A percentile compares a stretch with the other conserved stretches of the same genome.
phyloP scores from a whole-genome alignment of 805 yeast genomes.

The Candida chilensis region DNA sequence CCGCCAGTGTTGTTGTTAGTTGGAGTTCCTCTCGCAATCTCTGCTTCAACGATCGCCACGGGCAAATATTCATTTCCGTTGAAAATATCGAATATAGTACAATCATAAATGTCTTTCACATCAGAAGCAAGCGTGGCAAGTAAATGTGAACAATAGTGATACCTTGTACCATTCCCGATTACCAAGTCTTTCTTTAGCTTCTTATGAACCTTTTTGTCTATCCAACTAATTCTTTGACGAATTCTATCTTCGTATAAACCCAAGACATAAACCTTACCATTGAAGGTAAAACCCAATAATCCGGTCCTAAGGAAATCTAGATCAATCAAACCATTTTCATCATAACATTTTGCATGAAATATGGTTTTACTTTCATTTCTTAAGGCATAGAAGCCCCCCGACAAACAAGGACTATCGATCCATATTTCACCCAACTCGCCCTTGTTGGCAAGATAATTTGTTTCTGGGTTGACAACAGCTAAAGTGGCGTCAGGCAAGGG shows the following conservation, averaged over 20 bases:
- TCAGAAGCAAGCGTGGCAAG: conserved; percentile 77
- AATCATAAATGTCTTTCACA: conserved; percentile 76
- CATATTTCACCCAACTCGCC: conserved; percentile 92
- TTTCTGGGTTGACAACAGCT: conserved; percentile 93
- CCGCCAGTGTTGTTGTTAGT: conserved; percentile 8
- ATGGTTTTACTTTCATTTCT: conserved; percentile 57
- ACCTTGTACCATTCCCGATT: conserved; percentile 34
- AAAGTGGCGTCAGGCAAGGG: conserved; percentile 92
- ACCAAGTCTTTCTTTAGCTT: conserved; percentile 15
- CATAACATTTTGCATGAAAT: conserved; percentile 76
- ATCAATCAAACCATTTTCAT: conserved; percentile 60
- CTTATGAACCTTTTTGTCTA: conserved; percentile 34
- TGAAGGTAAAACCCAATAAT: conserved; percentile 75
- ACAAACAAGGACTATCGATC: conserved; percentile 89
- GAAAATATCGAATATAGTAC: conserved; percentile 82
- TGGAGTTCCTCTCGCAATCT: conserved; percentile 31
- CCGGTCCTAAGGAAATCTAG: conserved; percentile 87
- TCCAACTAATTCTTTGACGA: conserved; percentile 65
- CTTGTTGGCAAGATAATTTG: conserved; percentile 59
- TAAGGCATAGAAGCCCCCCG: conserved; percentile 84
- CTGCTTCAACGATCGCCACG: conserved; percentile 77
- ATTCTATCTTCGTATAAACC: conserved; percentile 91
- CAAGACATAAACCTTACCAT: conserved; percentile 80
- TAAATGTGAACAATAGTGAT: conserved; percentile 82
- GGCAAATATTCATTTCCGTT: conserved; percentile 77